phyloP scores from a whole-genome alignment of 768 basidiomycete species.

The Stropharia rugosoannulata region DNA sequence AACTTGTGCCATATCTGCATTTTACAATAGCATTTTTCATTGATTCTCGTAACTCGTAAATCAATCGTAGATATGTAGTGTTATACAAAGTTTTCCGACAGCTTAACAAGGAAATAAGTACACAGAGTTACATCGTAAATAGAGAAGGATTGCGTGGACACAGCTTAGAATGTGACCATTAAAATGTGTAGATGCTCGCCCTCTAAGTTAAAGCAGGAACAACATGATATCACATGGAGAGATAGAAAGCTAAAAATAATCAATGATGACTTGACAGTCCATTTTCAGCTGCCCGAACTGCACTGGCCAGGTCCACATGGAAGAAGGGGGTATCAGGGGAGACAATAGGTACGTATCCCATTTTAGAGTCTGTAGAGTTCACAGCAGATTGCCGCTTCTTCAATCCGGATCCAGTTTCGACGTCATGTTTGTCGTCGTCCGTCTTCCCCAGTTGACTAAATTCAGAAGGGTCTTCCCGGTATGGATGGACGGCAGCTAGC shows the following conservation, averaged over 20 bases:
- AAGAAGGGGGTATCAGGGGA: slow-evolving; percentile 75
- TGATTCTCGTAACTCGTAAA: not conserved
- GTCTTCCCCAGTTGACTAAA: slow-evolving; percentile 16
- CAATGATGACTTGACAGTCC: slow-evolving; percentile 23
- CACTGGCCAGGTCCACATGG: slow-evolving; percentile 82
- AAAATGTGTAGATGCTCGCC: not conserved
- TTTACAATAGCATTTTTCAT: no score
- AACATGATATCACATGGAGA: not conserved
- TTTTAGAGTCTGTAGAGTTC: slow-evolving; percentile 5
- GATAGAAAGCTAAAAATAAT: not conserved
- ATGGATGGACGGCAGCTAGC: slow-evolving; percentile 77
- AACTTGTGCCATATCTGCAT: no score
- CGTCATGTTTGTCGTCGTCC: slow-evolving; percentile 25
- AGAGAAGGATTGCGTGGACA: no score
- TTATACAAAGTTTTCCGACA: not conserved
- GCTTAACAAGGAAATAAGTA: not conserved
- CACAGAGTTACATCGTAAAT: not conserved
- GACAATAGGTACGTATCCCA: slow-evolving; percentile 41
- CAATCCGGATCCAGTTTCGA: slow-evolving; percentile 31
- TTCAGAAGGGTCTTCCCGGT: slow-evolving; percentile 38
- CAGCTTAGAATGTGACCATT: no score
- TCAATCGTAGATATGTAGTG: not conserved
- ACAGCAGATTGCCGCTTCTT: slow-evolving; percentile 26
- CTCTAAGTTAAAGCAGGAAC: not conserved
- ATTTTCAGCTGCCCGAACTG: slow-evolving; percentile 68